These are phyloP conservation scores for Gaertneriomyces sp. DNA, from an alignment of 192 early-diverging fungal genomes.

Conservation along the genomic window DNA sequence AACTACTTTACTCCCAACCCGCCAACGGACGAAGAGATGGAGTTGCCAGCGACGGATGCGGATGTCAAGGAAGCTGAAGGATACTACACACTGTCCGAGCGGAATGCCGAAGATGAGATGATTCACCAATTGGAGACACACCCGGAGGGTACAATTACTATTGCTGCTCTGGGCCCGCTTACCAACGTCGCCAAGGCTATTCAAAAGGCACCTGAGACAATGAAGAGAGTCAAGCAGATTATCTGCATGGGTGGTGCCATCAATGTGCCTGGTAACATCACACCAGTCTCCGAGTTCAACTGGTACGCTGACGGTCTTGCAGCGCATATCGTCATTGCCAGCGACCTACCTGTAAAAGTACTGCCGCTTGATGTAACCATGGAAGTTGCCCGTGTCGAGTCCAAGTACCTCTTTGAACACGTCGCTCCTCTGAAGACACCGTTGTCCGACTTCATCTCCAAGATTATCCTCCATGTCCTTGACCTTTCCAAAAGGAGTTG, in stretches of 20 bases:
- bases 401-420: slow-evolving; percentile 21
- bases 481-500: slow-evolving; percentile 16
- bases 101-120: slow-evolving; percentile 26
- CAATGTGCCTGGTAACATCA: slow-evolving; percentile 25
- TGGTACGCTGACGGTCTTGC: slow-evolving; percentile 25
- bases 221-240: slow-evolving; percentile 18
- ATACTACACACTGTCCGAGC: slow-evolving; percentile 17
- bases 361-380: slow-evolving; percentile 27
- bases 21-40: neutral
- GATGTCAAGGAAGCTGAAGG: slow-evolving; percentile 6
- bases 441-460: slow-evolving; percentile 18
- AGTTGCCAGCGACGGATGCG: slow-evolving; percentile 9
- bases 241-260: slow-evolving; percentile 30
- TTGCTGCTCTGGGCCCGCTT: slow-evolving; percentile 22
- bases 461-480: slow-evolving; percentile 22
- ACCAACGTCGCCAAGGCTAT: slow-evolving; percentile 23
- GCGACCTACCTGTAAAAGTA: slow-evolving; percentile 16
- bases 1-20: slow-evolving; percentile 15
- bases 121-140: slow-evolving; percentile 17
- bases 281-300: slow-evolving; percentile 29
- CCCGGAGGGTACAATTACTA: slow-evolving; percentile 16
- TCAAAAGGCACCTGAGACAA: slow-evolving; percentile 14
- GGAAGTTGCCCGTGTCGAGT: slow-evolving; percentile 15
- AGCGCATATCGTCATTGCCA: slow-evolving; percentile 22
- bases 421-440: slow-evolving; percentile 22